A percentile compares a stretch with the other conserved stretches of the same genome.
phyloP scores from a whole-genome alignment of 257 asterid genomes.

The Mitragyna speciosa region DNA sequence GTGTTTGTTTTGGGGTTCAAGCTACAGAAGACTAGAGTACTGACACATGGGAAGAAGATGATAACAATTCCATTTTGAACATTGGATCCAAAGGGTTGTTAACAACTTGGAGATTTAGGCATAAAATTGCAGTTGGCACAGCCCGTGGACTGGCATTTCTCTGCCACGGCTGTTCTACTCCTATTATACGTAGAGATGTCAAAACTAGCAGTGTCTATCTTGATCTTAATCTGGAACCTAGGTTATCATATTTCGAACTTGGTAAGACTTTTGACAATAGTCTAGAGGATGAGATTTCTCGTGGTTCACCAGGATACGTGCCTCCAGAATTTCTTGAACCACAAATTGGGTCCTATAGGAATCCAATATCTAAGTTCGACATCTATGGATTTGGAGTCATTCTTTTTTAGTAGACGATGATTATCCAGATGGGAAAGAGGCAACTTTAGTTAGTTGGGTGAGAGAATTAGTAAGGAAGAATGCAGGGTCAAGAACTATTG shows the following conservation, averaged over 20 bases:
- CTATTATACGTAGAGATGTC: constrained; percentile 74
- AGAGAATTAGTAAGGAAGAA: constrained; percentile 64
- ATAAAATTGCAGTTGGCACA: constrained; percentile 68
- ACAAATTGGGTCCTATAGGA: constrained; percentile 44
- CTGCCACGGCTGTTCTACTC: constrained; percentile 86
- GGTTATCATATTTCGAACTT: constrained; percentile 75
- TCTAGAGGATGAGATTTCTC: constrained; percentile 56
- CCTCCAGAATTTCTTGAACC: constrained; percentile 73
- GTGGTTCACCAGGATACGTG: constrained; percentile 61
- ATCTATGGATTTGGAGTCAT: constrained; percentile 78
- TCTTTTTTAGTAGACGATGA: constrained; percentile 69
- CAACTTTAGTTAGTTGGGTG: constrained; percentile 63
- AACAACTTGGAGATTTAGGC: constrained; percentile 72
- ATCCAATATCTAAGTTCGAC: constrained; percentile 68
- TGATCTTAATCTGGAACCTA: constrained; percentile 67
- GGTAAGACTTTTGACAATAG: constrained; percentile 65
- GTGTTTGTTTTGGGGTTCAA: too few relatives aligned
- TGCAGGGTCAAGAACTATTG: constrained; percentile 49
- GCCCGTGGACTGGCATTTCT: constrained; percentile 89
- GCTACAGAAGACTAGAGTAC: constrained; percentile 71
- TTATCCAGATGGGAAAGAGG: constrained; percentile 54
- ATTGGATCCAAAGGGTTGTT: constrained; percentile 57
- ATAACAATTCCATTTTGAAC: constrained; percentile 52
- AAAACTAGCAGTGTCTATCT: constrained; percentile 83
- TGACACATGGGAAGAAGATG: constrained; percentile 73